Base-by-base conservation (phyloP, 2,329 filamentous ascomycete genomes). In the Paecilomyces fulvus region DNA sequence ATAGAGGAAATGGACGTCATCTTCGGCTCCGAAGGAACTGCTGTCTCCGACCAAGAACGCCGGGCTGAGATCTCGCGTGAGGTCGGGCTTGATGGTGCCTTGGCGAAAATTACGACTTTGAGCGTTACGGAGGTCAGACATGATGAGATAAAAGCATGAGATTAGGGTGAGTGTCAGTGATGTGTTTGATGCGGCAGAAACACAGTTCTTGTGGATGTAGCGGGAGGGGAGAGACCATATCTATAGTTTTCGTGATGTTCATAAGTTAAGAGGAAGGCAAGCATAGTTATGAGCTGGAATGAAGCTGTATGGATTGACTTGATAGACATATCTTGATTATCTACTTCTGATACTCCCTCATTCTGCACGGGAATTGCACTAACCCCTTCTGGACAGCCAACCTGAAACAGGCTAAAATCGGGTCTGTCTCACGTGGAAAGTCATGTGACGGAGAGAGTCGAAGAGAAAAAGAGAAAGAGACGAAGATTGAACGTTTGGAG, bases 51-150 rank as follows among this genome's bases (percentile, higher is more conserved):
- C 65, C 78, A 81, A 54, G 85, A 88, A 71, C 80, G 85, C 28
- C 88, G 88, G 83, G 79, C 78, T 8, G 83, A 87, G 69, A 88
- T 90, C 64, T 86, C 87, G 66, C 72, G 74, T 10, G 86, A 89
- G 66, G 84, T 89, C 58, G 87, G 87, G 0, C 74, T 88, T 53
- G 73, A 76, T 53, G 56, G 55, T 51, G 58, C 58, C 12, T 51
- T 60, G n/a, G 60, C 51, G 14, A 54, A 55, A 23, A 25, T 61
- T 9, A 43, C 51, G 3, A 46, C 17, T n/a, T 10, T 49, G 30
- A 10, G 30, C 3, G 23, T 49, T n/a, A 28, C 20, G 21, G 51
- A 52, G 23, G 20, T 56, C 21, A 48, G 54, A 25, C 48, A 49
- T 28, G 25, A 49, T 11, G 48, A 49, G 21, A 14, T 10, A 10